phyloP scores from a whole-genome alignment of 305 asterid genomes.

The Fraxinus paxiana region DNA sequence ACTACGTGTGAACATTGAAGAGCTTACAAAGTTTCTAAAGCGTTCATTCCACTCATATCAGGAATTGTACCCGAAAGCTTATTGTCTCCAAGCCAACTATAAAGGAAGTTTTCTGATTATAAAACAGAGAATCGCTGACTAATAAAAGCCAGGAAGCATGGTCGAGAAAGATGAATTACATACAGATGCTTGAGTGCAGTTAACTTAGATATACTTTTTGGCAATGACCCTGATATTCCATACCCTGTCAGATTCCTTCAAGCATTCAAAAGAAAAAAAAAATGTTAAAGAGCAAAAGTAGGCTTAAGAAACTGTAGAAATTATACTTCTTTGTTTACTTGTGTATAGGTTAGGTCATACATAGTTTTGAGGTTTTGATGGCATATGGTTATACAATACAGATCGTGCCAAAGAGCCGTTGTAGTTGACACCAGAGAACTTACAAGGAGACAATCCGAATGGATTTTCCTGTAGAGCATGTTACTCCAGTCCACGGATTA shows the following conservation, averaged over 20 bases:
- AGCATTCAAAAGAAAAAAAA: neutral
- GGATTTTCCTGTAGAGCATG: constrained; percentile 38
- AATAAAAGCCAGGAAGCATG: neutral
- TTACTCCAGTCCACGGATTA: constrained; percentile 67
- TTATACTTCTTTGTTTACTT: neutral
- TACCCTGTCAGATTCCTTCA: constrained; percentile 67
- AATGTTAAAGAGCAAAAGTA: neutral
- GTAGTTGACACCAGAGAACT: constrained; percentile 20
- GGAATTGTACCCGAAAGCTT: constrained; percentile 61
- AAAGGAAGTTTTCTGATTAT: constrained; percentile 4
- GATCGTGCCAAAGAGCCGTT: neutral
- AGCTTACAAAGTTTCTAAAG: constrained; percentile 65
- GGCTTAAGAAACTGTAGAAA: neutral
- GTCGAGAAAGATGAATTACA: constrained; percentile 23
- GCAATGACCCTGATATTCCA: constrained; percentile 58
- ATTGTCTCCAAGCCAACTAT: constrained; percentile 74
- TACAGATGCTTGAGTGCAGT: constrained; percentile 69
- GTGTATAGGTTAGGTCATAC: neutral
- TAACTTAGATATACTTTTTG: constrained; percentile 44
- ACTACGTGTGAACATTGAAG: neutral
- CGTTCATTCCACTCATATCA: constrained; percentile 52
- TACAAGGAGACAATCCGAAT: constrained; percentile 58
- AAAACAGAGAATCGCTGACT: neutral
- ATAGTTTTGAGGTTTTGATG: neutral
- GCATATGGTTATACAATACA: neutral